A percentile compares a stretch with the other conserved stretches of the same genome.
Conservation (phyloP, 345 rosid species). For the Sisymbrium altissimum region DNA sequence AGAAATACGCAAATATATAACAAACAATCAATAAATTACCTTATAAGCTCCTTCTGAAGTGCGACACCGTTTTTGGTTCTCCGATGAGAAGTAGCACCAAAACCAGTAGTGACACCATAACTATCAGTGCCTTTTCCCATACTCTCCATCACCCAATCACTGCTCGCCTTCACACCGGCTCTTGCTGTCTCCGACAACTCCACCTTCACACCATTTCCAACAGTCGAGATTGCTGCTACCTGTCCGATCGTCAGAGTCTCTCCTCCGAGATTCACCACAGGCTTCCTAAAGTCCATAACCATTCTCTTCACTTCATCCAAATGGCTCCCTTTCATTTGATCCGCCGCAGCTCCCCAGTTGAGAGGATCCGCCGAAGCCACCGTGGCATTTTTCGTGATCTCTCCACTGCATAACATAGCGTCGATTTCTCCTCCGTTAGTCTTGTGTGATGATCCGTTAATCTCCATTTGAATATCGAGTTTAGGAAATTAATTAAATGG, state of each 20-base stretch:
- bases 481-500: background rate
- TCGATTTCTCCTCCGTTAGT: conserved; percentile 4
- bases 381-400: conserved; percentile 15
- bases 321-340: conserved; percentile 79
- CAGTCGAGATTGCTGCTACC: conserved; percentile 53
- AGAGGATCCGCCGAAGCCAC: conserved; percentile 46
- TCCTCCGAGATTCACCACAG: conserved; percentile 62
- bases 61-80: conserved; percentile 72
- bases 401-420: conserved; percentile 31
- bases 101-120: conserved; percentile 75
- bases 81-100: conserved; percentile 73
- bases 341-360: conserved; percentile 68
- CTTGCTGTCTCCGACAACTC: conserved; percentile 54
- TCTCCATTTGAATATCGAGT: conserved; percentile 19
- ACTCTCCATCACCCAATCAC: conserved; percentile 85
- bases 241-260: conserved; percentile 77
- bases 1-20: background rate
- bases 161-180: conserved; percentile 64
- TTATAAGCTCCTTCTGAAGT: conserved; percentile 67
- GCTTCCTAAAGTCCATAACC: conserved; percentile 63
- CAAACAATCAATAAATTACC: conserved; percentile 27
- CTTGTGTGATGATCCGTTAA: conserved; percentile 16
- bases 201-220: conserved; percentile 38
- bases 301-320: conserved; percentile 75
- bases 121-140: conserved; percentile 71